Conservation (phyloP, 2,329 filamentous ascomycete genomes). For the Microdochium paspali region DNA sequence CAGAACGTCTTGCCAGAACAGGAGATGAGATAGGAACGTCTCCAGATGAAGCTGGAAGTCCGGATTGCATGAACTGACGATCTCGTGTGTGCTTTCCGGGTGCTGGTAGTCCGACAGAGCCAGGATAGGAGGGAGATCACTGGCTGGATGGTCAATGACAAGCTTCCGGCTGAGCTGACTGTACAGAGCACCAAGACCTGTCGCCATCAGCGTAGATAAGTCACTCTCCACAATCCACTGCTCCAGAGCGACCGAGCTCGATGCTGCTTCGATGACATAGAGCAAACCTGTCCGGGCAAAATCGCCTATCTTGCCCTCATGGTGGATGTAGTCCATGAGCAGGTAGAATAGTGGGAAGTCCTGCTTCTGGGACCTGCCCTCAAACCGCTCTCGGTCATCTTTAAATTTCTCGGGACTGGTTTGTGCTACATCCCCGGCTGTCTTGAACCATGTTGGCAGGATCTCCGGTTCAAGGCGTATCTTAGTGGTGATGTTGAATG, state of each 20-base stretch:
- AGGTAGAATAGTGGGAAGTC: slow-evolving; percentile 96
- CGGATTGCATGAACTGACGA: slow-evolving; percentile 63
- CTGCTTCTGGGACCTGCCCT: slow-evolving; percentile 75
- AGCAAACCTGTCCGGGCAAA: slow-evolving; percentile 90
- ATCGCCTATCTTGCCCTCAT: slow-evolving; percentile 88
- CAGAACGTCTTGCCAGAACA: slow-evolving; percentile 97
- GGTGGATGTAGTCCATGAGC: slow-evolving; percentile 91
- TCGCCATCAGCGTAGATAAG: slow-evolving; percentile 93
- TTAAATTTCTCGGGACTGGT: slow-evolving; percentile 28
- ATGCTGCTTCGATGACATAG: slow-evolving; percentile 92
- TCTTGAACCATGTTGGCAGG: slow-evolving; percentile 83
- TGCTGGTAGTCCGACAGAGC: slow-evolving; percentile 83
- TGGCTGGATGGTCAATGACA: slow-evolving; percentile 66
- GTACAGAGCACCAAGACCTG: slow-evolving; percentile 72
- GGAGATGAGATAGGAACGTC: slow-evolving; percentile 86
- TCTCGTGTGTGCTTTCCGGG: slow-evolving; percentile 57
- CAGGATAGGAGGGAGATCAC: slow-evolving; percentile 72
- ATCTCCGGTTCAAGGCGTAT: slow-evolving; percentile 84
- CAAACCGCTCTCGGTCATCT: slow-evolving; percentile 58
- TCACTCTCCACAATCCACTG: slow-evolving; percentile 98
- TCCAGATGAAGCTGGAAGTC: slow-evolving; percentile 81
- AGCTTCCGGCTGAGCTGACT: slow-evolving; percentile 65
- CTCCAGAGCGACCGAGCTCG: slow-evolving; percentile 72
- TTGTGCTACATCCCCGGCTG: slow-evolving; percentile 25
- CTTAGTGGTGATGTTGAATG: slow-evolving; percentile 95